These are phyloP conservation scores for Dalbergia cultrata DNA, from an alignment of 306 rosid genomes.

Conservation along the genomic window DNA sequence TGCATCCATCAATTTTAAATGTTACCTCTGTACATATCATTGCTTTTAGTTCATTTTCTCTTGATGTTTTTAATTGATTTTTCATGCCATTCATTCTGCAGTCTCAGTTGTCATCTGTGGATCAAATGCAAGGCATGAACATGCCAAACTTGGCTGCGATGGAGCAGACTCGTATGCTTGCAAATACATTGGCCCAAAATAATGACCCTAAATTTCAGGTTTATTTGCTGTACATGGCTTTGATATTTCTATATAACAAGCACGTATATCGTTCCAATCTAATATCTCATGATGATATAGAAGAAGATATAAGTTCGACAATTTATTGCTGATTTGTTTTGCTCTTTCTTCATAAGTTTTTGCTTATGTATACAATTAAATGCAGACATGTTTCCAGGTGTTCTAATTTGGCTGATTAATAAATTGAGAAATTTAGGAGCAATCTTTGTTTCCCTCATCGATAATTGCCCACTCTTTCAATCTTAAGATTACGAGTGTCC, in stretches of 20 bases:
- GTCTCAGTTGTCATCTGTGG: slow-evolving; percentile 82
- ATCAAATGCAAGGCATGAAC: slow-evolving; percentile 74
- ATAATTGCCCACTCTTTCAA: slow-evolving; percentile 5
- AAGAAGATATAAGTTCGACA: slow-evolving; percentile 26
- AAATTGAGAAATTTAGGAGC: not conserved
- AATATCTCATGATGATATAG: slow-evolving; percentile 5
- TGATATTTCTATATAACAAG: slow-evolving; percentile 35
- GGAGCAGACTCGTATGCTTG: slow-evolving; percentile 98
- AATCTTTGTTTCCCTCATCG: too few relatives aligned
- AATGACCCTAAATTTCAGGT: slow-evolving; percentile 98
- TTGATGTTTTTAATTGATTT: not conserved
- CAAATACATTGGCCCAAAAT: slow-evolving; percentile 90
- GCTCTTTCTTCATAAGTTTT: not conserved
- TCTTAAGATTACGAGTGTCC: not conserved
- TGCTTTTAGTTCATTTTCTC: slow-evolving; percentile 30
- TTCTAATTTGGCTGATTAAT: slow-evolving; percentile 16
- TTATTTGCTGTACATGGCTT: slow-evolving; percentile 41
- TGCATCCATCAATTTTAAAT: not conserved
- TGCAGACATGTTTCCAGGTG: not conserved
- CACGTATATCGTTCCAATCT: slow-evolving; percentile 27
- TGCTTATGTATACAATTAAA: not conserved
- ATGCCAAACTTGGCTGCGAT: slow-evolving; percentile 77
- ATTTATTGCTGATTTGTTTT: slow-evolving; percentile 26
- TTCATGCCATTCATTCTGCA: slow-evolving; percentile 52
- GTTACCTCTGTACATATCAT: not conserved